These are phyloP conservation scores for Kodamaea restingae DNA, from an alignment of 805 yeast genomes.

Conservation along the genomic window DNA sequence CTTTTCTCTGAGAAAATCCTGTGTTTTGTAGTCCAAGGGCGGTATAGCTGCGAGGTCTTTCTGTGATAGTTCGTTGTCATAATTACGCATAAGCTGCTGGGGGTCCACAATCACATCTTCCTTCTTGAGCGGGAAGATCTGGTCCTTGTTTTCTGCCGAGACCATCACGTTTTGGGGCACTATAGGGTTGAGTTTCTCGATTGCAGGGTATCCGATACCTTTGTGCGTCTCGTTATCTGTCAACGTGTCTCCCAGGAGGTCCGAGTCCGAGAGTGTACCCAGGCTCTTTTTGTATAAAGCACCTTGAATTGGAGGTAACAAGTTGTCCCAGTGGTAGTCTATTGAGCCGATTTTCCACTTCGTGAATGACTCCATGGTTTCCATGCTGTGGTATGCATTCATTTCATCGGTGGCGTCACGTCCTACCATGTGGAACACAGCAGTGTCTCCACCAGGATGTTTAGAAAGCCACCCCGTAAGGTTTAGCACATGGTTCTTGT, in stretches of 20 bases:
- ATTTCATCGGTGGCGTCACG: conserved; percentile 90
- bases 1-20: conserved; percentile 48
- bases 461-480: conserved; percentile 64
- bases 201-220: conserved; percentile 39
- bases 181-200: conserved; percentile 40
- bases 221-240: conserved; percentile 14
- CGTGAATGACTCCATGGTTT: conserved; percentile 48
- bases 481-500: conserved; percentile 54
- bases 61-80: conserved; percentile 52
- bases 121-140: conserved; percentile 28
- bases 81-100: conserved; percentile 47
- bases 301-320: conserved; percentile 88
- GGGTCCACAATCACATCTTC: conserved; percentile 48
- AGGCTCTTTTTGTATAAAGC: conserved; percentile 35
- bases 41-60: conserved; percentile 60
- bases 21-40: conserved; percentile 63
- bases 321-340: conserved; percentile 62
- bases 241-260: background rate
- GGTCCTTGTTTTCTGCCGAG: conserved; percentile 30
- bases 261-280: background rate
- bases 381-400: conserved; percentile 73
- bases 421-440: conserved; percentile 80
- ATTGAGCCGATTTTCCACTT: conserved; percentile 64
- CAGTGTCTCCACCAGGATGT: conserved; percentile 91
- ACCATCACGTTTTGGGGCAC: conserved; percentile 48